Percentiles rank a stretch among this genome's conserved stretches.
phyloP scores from a whole-genome alignment of 1,139 yeast genomes.

The Hansenula anomala region DNA sequence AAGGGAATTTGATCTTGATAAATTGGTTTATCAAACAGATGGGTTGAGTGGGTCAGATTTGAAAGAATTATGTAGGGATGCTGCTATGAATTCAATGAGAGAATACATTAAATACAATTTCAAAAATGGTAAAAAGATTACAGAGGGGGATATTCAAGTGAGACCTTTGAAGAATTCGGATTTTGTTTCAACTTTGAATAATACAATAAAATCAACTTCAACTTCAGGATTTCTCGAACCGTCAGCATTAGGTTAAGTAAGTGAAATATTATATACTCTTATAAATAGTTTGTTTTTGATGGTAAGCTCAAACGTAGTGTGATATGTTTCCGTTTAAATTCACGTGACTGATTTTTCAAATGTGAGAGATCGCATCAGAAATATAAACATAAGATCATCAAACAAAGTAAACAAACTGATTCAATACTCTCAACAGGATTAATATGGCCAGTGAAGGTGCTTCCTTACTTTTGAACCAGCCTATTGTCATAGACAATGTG shows the following conservation, averaged over 20 bases:
- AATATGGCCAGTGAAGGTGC: constrained; percentile 10
- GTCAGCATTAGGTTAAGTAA: background rate
- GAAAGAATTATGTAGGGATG: constrained; percentile 87
- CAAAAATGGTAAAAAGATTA: constrained; percentile 18
- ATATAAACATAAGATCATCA: no score
- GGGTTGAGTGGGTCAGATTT: constrained; percentile 91
- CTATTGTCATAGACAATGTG: constrained; percentile 80
- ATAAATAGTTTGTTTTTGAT: no score
- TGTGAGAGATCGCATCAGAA: background rate
- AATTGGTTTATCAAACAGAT: constrained; percentile 57
- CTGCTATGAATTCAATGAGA: constrained; percentile 85
- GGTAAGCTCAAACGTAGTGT: no score
- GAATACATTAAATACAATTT: constrained; percentile 59
- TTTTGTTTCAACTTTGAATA: constrained; percentile 20
- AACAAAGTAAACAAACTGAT: background rate
- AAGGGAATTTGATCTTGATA: constrained; percentile 52
- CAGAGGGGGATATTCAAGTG: constrained; percentile 25
- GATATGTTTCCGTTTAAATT: no score
- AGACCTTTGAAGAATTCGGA: constrained; percentile 34
- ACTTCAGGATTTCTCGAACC: background rate
- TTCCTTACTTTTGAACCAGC: constrained; percentile 51
- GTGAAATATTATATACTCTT: no score
- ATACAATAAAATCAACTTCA: constrained; percentile 2
- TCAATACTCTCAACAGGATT: background rate
- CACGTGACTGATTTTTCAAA: no score